Evolutionary conservation across 1,139 yeast genomes (phyloP), one percentile per base, ranked within the genome.

Genomic region (Trichomonascaceae sp.): DNA sequence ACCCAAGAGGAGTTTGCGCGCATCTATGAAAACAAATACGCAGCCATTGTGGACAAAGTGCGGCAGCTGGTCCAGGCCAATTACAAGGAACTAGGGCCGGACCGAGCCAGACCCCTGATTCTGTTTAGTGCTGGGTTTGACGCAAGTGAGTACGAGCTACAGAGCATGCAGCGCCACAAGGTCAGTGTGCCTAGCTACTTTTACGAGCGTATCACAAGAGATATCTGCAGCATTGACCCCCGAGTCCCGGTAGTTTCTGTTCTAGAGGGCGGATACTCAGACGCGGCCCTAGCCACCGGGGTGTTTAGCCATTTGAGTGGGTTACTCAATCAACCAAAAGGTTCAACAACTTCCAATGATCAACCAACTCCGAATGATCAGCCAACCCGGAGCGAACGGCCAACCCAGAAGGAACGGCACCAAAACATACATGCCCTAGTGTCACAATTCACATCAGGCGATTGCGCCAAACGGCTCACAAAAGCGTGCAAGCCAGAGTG

Each of bases 191-290:
- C 94, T 3, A 80, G 93, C 0, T 70, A 77, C 17, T 82, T 82
- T 52, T 82, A 77, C 52, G 68, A 81, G 16, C 67, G 67, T 27
- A 81, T 82, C 48, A 77, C 93, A 3, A 66, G 67, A 30, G 94
- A 81, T 51, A 20, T 20, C 11, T 8, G 6, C 9, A 76, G 79
- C 1, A 73, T 76, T 11, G 68, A 67, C 39, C 59, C 82, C 31
- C 81, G 92, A 8, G 58, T 64, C 31, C 74, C 74, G 43, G 62
- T 81, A 0, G 47, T 81, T 1, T 79, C 93, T 2, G 58, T 82
- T 28, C 59, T 82, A 43, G 94, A 82, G 56, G 94, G 94, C 14
- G 94, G 94, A 0, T 82, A 82, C 51, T 76, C 92, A 1, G 89
- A 82, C 47, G 81, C 81, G 2, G 94, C 94, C 0, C 62, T 82